These are phyloP conservation scores for Paecilomyces variotii DNA, from an alignment of 2,329 filamentous ascomycete genomes.

Conservation along the genomic window DNA sequence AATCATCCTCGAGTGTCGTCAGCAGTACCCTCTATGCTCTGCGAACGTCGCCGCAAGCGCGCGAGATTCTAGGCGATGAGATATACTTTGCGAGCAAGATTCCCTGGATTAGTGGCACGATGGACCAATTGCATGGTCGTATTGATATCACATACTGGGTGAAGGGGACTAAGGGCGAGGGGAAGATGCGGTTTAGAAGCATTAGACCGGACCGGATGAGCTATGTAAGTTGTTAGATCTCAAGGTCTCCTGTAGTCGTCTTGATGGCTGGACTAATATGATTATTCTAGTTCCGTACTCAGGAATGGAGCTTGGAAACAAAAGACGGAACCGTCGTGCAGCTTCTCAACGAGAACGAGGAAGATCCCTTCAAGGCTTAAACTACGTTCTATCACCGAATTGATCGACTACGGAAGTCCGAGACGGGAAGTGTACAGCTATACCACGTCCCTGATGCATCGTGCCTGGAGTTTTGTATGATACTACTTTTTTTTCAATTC, in stretches of 20 bases:
- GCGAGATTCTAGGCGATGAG: slow-evolving; percentile 75
- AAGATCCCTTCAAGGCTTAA: slow-evolving; percentile 58
- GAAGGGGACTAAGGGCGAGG: slow-evolving; percentile 64
- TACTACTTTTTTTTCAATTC: neutral
- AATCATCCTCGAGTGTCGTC: slow-evolving; percentile 79
- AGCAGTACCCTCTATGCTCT: slow-evolving; percentile 84
- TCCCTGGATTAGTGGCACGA: slow-evolving; percentile 75
- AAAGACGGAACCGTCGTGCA: slow-evolving; percentile 61
- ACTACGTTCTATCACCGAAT: slow-evolving; percentile 24
- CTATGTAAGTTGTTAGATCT: slow-evolving; percentile 38
- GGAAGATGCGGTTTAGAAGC: slow-evolving; percentile 74
- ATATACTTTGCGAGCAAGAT: slow-evolving; percentile 73
- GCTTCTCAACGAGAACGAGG: slow-evolving; percentile 62
- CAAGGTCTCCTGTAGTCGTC: too few species aligned
- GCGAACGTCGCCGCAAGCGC: slow-evolving; percentile 66
- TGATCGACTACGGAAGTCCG: neutral
- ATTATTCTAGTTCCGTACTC: slow-evolving; percentile 63
- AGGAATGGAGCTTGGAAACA: slow-evolving; percentile 78
- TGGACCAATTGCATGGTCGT: slow-evolving; percentile 87
- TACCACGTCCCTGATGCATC: slow-evolving; percentile 11
- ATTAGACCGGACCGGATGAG: slow-evolving; percentile 58
- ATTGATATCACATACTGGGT: slow-evolving; percentile 86
- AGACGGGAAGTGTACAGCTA: slow-evolving; percentile 15
- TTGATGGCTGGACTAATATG: too few species aligned
- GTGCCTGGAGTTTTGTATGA: slow-evolving; percentile 13